Conservation (phyloP, 768 basidiomycete genomes). For the Candolleomyces efflorescens region DNA sequence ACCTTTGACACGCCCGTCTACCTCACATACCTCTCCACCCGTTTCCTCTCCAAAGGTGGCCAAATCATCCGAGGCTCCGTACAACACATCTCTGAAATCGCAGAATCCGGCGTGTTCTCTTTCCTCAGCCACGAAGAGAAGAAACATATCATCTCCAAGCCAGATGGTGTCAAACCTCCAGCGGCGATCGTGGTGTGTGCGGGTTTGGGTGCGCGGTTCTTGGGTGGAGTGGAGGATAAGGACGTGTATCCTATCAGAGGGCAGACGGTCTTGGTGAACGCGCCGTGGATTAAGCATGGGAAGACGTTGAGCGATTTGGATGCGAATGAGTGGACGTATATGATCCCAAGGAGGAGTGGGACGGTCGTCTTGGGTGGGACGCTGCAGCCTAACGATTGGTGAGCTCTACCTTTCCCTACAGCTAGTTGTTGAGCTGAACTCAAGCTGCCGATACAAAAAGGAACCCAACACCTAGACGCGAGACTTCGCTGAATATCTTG, state of each 20-base stretch:
- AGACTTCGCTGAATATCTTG: slow-evolving; percentile 60
- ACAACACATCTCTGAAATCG: slow-evolving; percentile 65
- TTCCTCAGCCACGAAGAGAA: slow-evolving; percentile 20
- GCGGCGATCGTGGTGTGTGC: slow-evolving; percentile 67
- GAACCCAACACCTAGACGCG: slow-evolving; percentile 61
- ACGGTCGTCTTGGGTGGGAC: slow-evolving; percentile 64
- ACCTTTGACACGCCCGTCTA: slow-evolving; percentile 71
- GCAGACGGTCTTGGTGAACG: slow-evolving; percentile 74
- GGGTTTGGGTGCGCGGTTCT: slow-evolving; percentile 67
- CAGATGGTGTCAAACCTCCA: slow-evolving; percentile 16
- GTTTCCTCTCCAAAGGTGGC: slow-evolving; percentile 65
- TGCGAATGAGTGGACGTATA: slow-evolving; percentile 50
- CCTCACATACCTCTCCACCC: slow-evolving; percentile 62
- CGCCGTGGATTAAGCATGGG: slow-evolving; percentile 62
- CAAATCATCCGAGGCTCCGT: slow-evolving; percentile 51
- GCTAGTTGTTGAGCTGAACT: too few relatives aligned
- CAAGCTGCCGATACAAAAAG: slow-evolving; percentile 34
- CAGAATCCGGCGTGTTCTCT: slow-evolving; percentile 53
- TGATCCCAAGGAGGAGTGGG: slow-evolving; percentile 59
- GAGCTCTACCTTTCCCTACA: slow-evolving; percentile 18
- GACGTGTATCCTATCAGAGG: slow-evolving; percentile 75
- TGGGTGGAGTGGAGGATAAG: slow-evolving; percentile 81
- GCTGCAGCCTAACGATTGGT: slow-evolving; percentile 48
- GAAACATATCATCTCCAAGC: background rate
- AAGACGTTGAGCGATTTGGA: slow-evolving; percentile 35